Evolutionary conservation across 345 rosid genomes (phyloP), one percentile per base, ranked within the genome.

Genomic region (Gossypium sturtianum): DNA sequence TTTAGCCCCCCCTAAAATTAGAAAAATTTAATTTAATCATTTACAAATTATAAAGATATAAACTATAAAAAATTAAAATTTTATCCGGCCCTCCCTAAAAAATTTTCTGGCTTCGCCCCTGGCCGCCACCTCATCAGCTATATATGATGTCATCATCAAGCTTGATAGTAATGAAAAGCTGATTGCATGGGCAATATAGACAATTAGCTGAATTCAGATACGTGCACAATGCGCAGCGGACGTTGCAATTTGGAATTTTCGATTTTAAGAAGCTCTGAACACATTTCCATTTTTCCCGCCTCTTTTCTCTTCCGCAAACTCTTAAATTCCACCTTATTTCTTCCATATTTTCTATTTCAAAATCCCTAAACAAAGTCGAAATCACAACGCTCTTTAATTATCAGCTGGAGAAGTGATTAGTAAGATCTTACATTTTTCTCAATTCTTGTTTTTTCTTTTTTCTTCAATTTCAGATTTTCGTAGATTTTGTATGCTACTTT

Each of bases 201-300:
- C 34, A 29, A 29, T 29, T 29, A 3, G 34, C 34, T 29, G 34
- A 29, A 29, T 29, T 29, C 34, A 29, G 34, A 3, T 29, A 29
- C 34, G 34, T 29, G 34, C 34, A 29, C 5, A 29, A 29, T 29
- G 38, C 38, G 38, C 38, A 29, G 7, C 41, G 22, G 52, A 13
- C 43, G 64, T 65, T 65, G 22, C 27, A 17, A 2, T 22, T 48
- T 4, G 0, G 17, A n/a, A 10, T 16, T 71, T 38, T 12, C 27
- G 9, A 54, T 19, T 19, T 41, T 12, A 54, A 12, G 62, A 12
- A 23, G 19, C 19, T 22, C 11, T 10, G 9, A 17, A 15, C 47
- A 65, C 53, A 22, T 56, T 52, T 12, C 2, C 43, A 34, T 8
- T 54, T 64, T 66, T 56, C 78, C 72, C 78, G 78, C 78, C 48